Evolutionary conservation across 352 stramenopile species (phyloP).

Genomic region (Phytophthora rubi): DNA sequence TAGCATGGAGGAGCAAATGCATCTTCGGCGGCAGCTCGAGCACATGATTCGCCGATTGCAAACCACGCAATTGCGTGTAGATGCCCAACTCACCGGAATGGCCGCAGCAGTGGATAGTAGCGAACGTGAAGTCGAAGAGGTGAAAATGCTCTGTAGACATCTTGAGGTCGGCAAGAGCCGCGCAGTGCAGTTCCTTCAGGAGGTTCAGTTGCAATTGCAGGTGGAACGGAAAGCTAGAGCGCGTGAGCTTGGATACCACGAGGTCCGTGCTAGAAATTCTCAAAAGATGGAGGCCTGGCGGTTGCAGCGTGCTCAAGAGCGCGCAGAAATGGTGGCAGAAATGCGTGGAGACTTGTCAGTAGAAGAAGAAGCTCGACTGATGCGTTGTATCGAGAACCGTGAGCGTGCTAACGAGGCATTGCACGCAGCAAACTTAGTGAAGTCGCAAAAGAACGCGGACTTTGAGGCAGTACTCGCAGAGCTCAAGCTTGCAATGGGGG

Average conservation of each 20-base stretch:
- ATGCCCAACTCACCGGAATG: conserved; percentile 76
- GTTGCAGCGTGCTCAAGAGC: conserved; percentile 72
- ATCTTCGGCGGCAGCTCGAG: conserved; percentile 71
- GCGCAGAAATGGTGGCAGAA: conserved; percentile 78
- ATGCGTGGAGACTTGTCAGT: conserved; percentile 73
- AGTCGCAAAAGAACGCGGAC: conserved; percentile 73
- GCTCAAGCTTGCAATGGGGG: conserved; percentile 74
- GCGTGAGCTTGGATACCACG: conserved; percentile 73
- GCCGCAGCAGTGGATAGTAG: conserved; percentile 69
- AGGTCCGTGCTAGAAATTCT: conserved; percentile 81
- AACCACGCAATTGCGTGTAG: conserved; percentile 73
- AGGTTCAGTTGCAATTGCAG: conserved; percentile 79
- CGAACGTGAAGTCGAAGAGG: conserved; percentile 68
- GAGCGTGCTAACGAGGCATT: conserved; percentile 71
- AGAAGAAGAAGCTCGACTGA: conserved; percentile 63
- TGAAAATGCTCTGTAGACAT: conserved; percentile 77
- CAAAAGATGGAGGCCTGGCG: conserved; percentile 86
- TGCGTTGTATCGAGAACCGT: conserved; percentile 69
- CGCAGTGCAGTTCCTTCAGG: conserved; percentile 79
- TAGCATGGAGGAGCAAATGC: conserved; percentile 85
- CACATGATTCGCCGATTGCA: conserved; percentile 85
- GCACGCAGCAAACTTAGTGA: conserved; percentile 66
- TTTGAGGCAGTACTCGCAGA: conserved; percentile 70
- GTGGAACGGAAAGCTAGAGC: conserved; percentile 67
- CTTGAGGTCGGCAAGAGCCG: conserved; percentile 78